Percentiles rank a stretch among this genome's conserved stretches.
Conservation (phyloP, 148 eudicot genomes). For the Fagopyrum tataricum region DNA sequence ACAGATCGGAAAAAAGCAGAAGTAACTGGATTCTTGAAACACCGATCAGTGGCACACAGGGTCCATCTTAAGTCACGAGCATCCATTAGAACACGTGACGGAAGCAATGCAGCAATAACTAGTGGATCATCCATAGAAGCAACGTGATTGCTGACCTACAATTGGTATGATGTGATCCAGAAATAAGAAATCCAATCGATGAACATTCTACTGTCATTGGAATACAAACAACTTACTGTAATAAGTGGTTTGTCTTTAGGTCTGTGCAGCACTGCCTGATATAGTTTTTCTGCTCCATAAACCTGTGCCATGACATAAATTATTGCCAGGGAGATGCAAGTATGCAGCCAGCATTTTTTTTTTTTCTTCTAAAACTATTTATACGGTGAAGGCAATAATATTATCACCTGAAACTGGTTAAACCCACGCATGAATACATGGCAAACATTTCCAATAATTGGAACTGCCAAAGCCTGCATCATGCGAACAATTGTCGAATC, state of each 20-base stretch:
- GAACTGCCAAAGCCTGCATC: slow-evolving; percentile 88
- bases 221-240: slow-evolving; percentile 40
- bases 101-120: slow-evolving; percentile 74
- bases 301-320: slow-evolving; percentile 39
- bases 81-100: slow-evolving; percentile 62
- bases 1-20: slow-evolving; percentile 83
- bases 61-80: slow-evolving; percentile 88
- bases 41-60: slow-evolving; percentile 84
- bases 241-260: slow-evolving; percentile 62
- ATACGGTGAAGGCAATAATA: too few relatives aligned
- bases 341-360: not conserved
- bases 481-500: slow-evolving; percentile 68
- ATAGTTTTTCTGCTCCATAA: slow-evolving; percentile 82
- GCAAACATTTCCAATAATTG: slow-evolving; percentile 85
- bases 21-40: slow-evolving; percentile 75
- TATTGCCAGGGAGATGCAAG: not conserved
- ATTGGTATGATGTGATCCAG: not conserved
- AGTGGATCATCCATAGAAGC: slow-evolving; percentile 92
- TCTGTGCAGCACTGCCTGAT: slow-evolving; percentile 47
- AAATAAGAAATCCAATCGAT: not conserved
- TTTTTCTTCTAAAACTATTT: too few relatives aligned
- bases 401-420: slow-evolving; percentile 22
- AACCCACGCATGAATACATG: slow-evolving; percentile 96
- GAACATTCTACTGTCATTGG: not conserved
- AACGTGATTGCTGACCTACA: slow-evolving; percentile 95